Evolutionary conservation across 2,329 filamentous ascomycete genomes (phyloP), one percentile per base, ranked within the genome.

Genomic region (Phaeosphaeriaceae sp.): DNA sequence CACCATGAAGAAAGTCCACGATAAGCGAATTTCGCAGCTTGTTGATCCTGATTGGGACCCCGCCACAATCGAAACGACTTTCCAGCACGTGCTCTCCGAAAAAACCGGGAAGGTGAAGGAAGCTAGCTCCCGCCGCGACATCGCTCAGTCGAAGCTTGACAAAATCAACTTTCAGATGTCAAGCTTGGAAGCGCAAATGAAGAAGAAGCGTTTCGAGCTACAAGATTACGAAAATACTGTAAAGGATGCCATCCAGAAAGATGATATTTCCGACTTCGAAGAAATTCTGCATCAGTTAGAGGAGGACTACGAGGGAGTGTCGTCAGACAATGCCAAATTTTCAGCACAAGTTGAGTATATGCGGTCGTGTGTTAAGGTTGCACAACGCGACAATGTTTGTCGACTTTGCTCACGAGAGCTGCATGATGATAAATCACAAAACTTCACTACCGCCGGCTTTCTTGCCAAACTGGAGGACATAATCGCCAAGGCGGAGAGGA

Each of bases 1-100:
- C 7, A 94, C 90, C 0, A 84, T 97, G 76, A 84, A 79, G 54
- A 85, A 79, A 39, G 90, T 90, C 0, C 90, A 95, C 78, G 83
- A 81, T 42, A 79, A 87, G 28, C 88, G 88, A 58, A 79, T 99
- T 17, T 79, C 83, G 11, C 76, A 80, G 5, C 72, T 90, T 9
- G 61, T 97, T 26, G 85, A 86, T 20, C 55, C 70, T 6, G 78
- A 81, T 1, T 97, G 92, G 92, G 77, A 85, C 18, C 79, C 87
- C 4, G 79, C 84, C 12, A 87, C 81, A 0, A 71, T 97, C 9
- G 91, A 96, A 36, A 68, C 79, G 32, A 81, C 86, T 18, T 96
- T 89, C 57, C 86, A 94, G 58, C 74, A 77, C 2, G 79, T 81
- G 3, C 63, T 91, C 7, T 79, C 83, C 38, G 74, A 80, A 30